phyloP scores from a whole-genome alignment of 257 asterid genomes.

The Perilla frutescens region DNA sequence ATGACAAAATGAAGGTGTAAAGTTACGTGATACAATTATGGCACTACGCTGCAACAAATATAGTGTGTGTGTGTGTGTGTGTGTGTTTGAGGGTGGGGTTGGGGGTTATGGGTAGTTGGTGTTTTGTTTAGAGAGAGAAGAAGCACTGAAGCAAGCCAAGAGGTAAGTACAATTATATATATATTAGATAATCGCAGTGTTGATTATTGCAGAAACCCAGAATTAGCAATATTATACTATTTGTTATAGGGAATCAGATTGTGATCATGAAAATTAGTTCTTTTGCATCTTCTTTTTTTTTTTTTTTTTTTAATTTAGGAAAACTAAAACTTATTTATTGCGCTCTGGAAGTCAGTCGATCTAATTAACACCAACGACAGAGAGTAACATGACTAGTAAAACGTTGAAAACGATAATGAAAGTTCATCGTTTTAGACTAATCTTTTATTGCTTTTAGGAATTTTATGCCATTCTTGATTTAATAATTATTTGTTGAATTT shows the following conservation, averaged over 20 bases:
- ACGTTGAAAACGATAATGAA: slow-evolving; percentile 17
- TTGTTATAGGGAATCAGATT: too few relatives aligned
- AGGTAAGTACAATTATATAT: slow-evolving; percentile 1
- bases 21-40: slow-evolving; percentile 42
- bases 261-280: too few relatives aligned
- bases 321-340: not conserved
- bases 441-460: not conserved
- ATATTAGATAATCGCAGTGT: not conserved
- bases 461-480: not conserved
- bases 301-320: not conserved
- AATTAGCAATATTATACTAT: not conserved
- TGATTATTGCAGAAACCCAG: slow-evolving; percentile 1
- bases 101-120: slow-evolving; percentile 13
- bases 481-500: not conserved
- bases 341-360: not conserved
- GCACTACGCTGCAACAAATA: slow-evolving; percentile 31
- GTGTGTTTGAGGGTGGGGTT: not conserved
- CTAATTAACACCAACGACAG: not conserved
- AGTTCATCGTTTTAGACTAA: slow-evolving; percentile 17
- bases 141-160: slow-evolving; percentile 2
- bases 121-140: slow-evolving; percentile 26
- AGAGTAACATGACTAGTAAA: not conserved
- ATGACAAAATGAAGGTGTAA: slow-evolving; percentile 27
- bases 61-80: slow-evolving; percentile 28
- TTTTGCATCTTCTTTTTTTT: too few relatives aligned